Evolutionary conservation across 2,329 filamentous ascomycete genomes (phyloP), one percentile per base, ranked within the genome.

Genomic region (Cercospora sesami): DNA sequence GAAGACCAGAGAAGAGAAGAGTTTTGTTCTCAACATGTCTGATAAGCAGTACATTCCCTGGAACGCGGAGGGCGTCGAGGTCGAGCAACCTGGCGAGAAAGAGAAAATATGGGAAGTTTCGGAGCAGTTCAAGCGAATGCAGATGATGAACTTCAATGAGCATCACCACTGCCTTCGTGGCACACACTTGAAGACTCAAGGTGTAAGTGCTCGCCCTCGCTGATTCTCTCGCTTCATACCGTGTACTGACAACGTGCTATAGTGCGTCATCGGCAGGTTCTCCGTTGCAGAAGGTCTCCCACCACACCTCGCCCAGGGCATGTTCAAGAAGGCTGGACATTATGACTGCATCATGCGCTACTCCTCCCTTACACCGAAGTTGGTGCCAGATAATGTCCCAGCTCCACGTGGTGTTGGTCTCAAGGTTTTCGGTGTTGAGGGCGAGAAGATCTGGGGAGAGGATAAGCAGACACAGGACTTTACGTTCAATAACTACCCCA

Each of bases 61-160:
- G 77, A 72, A 80, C 63, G 77, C 78, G 3, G 61, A 74, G 28
- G 78, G 78, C 23, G 78, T 80, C 5, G 78, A 79, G 63, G 65
- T 69, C 21, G 68, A 75, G 28, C 76, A 76, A 53, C 68, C 74
- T 1, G 71, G 75, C 36, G 72, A 80, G 68, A 73, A 77, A 63
- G 75, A 79, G 69, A 76, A 76, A 69, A 80, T 80, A 55, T 73
- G 77, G 55, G 75, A 75, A 58, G 78, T 78, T 12, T 79, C 79
- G 65, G 77, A 78, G 63, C 77, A 78, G 61, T 78, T 78, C 74
- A 77, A 78, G 51, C 72, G 76, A 6, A 77, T 80, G 72, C 78
- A 81, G 68, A 79, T 80, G 75, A 79, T 79, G 73, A 79, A 80
- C 57, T 79, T 80, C 74, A 78, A 80, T 64, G 77, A 78, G 66